Evolutionary conservation across 306 rosid species (phyloP).

Genomic region (Pterocarpus santalinus): DNA sequence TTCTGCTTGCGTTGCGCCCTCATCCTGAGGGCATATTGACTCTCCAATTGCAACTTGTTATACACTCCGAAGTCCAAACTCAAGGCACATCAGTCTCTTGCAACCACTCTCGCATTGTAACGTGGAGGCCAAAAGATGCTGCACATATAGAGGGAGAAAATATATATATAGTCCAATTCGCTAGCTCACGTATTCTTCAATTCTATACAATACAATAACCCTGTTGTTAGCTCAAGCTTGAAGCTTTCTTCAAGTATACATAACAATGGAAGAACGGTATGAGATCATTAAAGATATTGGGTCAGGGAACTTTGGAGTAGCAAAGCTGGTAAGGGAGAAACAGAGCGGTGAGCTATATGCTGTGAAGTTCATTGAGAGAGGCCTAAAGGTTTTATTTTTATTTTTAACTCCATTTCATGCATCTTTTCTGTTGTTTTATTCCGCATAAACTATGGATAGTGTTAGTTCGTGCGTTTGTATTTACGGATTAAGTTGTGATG

Average conservation of each 20-base stretch:
- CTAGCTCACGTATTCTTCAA: background rate
- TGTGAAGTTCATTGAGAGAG: slow-evolving; percentile 89
- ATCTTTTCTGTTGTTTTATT: background rate
- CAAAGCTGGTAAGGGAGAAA: slow-evolving; percentile 83
- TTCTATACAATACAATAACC: background rate
- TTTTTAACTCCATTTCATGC: background rate
- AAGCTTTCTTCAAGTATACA: background rate
- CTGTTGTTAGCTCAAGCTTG: background rate
- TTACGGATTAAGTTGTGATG: background rate
- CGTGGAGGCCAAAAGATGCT: background rate
- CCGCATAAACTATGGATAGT: slow-evolving; percentile 14
- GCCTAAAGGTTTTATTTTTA: slow-evolving; percentile 72
- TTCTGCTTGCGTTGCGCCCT: background rate
- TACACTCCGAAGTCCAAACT: background rate
- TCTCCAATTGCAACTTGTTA: background rate
- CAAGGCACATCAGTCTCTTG: background rate
- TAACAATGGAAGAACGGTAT: slow-evolving; percentile 60
- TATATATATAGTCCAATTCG: background rate
- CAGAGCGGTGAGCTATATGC: slow-evolving; percentile 82
- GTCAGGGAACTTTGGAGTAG: slow-evolving; percentile 96
- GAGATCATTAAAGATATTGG: slow-evolving; percentile 90
- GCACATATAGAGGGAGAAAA: too few relatives aligned
- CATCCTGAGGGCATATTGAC: slow-evolving; percentile 24
- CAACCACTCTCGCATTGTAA: background rate
- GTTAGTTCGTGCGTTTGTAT: background rate